Evolutionary conservation across 805 yeast species (phyloP), one percentile per base, ranked within the genome.

Genomic region (Schwanniomyces occidentalis): DNA sequence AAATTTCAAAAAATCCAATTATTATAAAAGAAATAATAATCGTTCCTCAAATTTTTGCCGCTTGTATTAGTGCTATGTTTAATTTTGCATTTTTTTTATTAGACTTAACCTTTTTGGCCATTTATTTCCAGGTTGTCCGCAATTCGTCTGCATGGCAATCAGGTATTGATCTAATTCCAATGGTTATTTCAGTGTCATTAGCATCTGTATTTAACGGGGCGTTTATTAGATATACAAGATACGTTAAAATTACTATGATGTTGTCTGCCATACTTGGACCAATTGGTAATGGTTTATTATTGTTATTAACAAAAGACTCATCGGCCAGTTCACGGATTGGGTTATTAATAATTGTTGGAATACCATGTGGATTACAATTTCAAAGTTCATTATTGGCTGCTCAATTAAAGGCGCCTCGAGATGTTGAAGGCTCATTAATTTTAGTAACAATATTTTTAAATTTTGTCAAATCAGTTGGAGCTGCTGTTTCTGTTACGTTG

Each of bases 1-100:
- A 32, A n/a, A 48, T 51, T 25, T 66, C 80, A 0, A 54, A 53
- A 16, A 51, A 61, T n/a, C 81, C 82, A 4, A 59, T 76, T 31
- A 61, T 78, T 19, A 67, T 74, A 8, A 51, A 51, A 23, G 64
- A 68, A 12, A 57, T 78, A 8, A 48, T 77, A 24, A 50, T 44
- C 4, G 51, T 56, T 26, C 55, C 56, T 6, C 61, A 58, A 14
- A 65, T 75, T 2, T 26, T 60, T 12, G 52, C 71, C 4, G 66
- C 75, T 6, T 56, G 65, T 22, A 24, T 70, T 16, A 53, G 61
- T 33, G 61, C 66, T 2, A 48, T 64, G 15, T 59, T 61, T 40
- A 57, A 52, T 30, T 64, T 58, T 40, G 60, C 59, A 6, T 63
- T 60, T 36, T 75, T 76, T 42, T 61, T 76, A 56, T 59, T 56